phyloP scores from a whole-genome alignment of 805 yeast species.

The Hanseniaspora lindneri region DNA sequence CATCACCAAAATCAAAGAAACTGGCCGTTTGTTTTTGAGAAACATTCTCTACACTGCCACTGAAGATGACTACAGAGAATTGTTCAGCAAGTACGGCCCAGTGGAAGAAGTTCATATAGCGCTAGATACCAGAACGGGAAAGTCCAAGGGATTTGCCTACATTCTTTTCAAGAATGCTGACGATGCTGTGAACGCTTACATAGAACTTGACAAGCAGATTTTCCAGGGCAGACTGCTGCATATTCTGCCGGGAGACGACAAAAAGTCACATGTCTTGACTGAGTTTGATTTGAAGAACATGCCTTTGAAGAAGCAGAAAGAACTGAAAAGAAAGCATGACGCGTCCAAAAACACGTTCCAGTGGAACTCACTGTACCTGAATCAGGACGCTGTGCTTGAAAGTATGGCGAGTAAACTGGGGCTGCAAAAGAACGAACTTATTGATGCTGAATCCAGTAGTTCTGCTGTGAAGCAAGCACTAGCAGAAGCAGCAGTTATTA shows the following conservation, averaged over 20 bases:
- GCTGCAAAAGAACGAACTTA: constrained; percentile 63
- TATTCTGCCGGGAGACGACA: constrained; percentile 71
- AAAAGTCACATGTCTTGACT: constrained; percentile 71
- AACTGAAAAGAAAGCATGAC: constrained; percentile 66
- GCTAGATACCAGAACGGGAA: constrained; percentile 76
- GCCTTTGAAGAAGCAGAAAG: constrained; percentile 85
- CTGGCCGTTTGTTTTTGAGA: constrained; percentile 79
- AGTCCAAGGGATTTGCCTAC: constrained; percentile 87
- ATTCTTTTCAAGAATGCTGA: constrained; percentile 54
- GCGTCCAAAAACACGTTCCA: constrained; percentile 81
- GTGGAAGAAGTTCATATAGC: constrained; percentile 88
- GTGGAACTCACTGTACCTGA: constrained; percentile 91
- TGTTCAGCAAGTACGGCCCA: constrained; percentile 58
- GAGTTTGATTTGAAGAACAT: constrained; percentile 84
- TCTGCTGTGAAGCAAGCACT: constrained; percentile 94
- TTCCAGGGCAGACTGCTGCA: constrained; percentile 91
- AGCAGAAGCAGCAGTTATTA: constrained; percentile 92
- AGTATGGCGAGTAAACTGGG: constrained; percentile 81
- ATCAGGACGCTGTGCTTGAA: constrained; percentile 80
- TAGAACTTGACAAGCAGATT: constrained; percentile 67
- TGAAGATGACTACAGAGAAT: constrained; percentile 59
- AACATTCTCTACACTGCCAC: constrained; percentile 70
- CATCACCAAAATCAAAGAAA: constrained; percentile 42
- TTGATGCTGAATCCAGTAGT: constrained; percentile 74
- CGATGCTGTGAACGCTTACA: constrained; percentile 67